Conservation (phyloP, 2,329 filamentous ascomycete genomes). For the Sporothrix phasma region DNA sequence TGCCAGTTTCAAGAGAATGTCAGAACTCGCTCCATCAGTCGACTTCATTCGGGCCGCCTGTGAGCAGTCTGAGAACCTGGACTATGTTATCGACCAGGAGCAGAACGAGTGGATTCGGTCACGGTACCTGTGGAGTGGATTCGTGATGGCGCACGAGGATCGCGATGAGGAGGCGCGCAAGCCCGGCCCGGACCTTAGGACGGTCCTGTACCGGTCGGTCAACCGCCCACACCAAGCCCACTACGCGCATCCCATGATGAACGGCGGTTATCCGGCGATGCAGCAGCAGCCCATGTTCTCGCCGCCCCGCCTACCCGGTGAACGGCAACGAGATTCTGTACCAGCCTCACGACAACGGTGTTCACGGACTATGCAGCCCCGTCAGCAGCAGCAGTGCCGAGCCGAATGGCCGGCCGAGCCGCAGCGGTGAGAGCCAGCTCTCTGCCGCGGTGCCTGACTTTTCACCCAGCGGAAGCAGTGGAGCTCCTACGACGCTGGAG, state of each 20-base stretch:
- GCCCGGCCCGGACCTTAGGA: slow-evolving; percentile 43
- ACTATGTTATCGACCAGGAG: slow-evolving; percentile 66
- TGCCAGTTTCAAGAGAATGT: slow-evolving; percentile 77
- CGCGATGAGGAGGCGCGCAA: slow-evolving; percentile 66
- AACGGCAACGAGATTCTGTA: slow-evolving; percentile 24
- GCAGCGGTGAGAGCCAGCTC: slow-evolving; percentile 41
- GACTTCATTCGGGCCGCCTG: slow-evolving; percentile 67
- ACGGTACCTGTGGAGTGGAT: slow-evolving; percentile 67
- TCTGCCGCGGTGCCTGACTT: slow-evolving; percentile 57
- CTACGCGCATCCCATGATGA: slow-evolving; percentile 23
- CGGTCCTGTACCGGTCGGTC: slow-evolving; percentile 24
- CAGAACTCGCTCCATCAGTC: slow-evolving; percentile 59
- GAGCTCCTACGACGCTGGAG: slow-evolving; percentile 23
- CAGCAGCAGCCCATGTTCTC: slow-evolving; percentile 22
- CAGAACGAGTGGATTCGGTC: slow-evolving; percentile 68
- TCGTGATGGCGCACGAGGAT: slow-evolving; percentile 61
- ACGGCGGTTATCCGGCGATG: slow-evolving; percentile 23
- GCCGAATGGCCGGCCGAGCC: slow-evolving; percentile 31
- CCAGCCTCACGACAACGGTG: slow-evolving; percentile 20
- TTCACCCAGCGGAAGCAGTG: slow-evolving; percentile 30
- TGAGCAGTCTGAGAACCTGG: slow-evolving; percentile 60
- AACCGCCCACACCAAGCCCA: slow-evolving; percentile 17
- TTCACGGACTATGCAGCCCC: slow-evolving; percentile 8
- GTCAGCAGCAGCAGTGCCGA: slow-evolving; percentile 25
- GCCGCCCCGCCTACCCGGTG: slow-evolving; percentile 21